Percentiles rank a stretch among this genome's conserved stretches.
phyloP scores from a whole-genome alignment of 306 rosid genomes.

The Medicago ruthenica region DNA sequence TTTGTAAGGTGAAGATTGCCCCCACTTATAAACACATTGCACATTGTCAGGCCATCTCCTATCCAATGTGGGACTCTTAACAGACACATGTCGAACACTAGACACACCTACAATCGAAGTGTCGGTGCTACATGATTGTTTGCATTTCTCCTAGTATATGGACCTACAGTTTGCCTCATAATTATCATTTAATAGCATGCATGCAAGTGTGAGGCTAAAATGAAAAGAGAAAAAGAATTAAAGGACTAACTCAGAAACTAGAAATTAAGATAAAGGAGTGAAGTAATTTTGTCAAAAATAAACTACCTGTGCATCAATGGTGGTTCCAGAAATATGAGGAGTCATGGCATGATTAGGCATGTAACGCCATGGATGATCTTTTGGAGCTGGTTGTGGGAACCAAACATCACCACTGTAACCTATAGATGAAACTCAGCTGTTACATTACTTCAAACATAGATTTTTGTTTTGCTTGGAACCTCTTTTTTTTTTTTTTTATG shows the following conservation, averaged over 20 bases:
- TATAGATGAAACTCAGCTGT: slow-evolving; percentile 40
- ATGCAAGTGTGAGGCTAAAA: background rate
- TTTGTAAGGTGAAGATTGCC: too few species aligned
- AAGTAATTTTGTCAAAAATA: background rate
- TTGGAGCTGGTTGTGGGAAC: slow-evolving; percentile 96
- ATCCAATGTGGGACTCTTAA: too few species aligned
- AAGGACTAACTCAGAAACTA: background rate
- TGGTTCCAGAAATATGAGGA: slow-evolving; percentile 95
- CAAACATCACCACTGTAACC: slow-evolving; percentile 98
- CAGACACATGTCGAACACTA: too few species aligned
- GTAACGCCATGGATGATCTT: slow-evolving; percentile 99
- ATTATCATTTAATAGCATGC: background rate
- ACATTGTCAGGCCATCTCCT: too few species aligned
- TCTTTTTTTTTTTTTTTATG: too few species aligned
- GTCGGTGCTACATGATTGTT: background rate
- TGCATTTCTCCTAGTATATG: slow-evolving; percentile 3
- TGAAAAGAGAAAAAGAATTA: background rate
- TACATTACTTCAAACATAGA: slow-evolving; percentile 1
- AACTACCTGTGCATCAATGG: slow-evolving; percentile 93
- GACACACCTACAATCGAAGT: too few species aligned
- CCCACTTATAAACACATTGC: too few species aligned
- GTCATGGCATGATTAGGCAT: slow-evolving; percentile 99
- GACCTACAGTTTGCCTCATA: background rate
- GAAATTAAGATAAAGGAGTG: background rate
- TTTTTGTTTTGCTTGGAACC: slow-evolving; percentile 9